A percentile compares a stretch with the other conserved stretches of the same genome.
Evolutionary conservation across 31 red algal species (phyloP).

Genomic region (Endocladia muricata): DNA sequence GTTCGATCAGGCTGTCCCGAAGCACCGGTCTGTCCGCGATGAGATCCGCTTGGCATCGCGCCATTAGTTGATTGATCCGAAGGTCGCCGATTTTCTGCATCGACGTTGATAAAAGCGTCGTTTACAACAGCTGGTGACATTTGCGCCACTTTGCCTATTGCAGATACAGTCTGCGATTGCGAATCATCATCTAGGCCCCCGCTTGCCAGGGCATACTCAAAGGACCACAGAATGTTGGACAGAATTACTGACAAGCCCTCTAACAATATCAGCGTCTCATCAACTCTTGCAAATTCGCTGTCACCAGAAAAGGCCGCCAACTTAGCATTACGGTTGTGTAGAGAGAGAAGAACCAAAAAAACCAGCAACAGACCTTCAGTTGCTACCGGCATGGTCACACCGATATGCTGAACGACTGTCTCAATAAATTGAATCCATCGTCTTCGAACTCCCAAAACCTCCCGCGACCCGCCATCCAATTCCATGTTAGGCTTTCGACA

Average conservation of each 20-base stretch:
- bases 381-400: constrained; percentile 42
- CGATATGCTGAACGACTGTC: constrained; percentile 44
- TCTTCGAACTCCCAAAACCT: constrained; percentile 65
- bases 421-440: constrained; percentile 71
- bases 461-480: constrained; percentile 48
- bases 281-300: constrained; percentile 72
- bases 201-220: constrained; percentile 58
- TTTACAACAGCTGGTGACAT: neutral
- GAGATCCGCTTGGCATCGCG: neutral
- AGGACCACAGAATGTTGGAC: constrained; percentile 60
- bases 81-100: neutral
- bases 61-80: neutral
- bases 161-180: neutral
- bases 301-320: constrained; percentile 14
- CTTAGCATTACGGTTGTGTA: constrained; percentile 14
- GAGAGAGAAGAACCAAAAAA: constrained; percentile 29
- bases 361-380: constrained; percentile 53
- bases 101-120: neutral
- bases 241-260: constrained; percentile 53
- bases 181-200: constrained; percentile 39
- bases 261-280: constrained; percentile 64
- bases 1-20: neutral
- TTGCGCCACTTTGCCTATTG: neutral
- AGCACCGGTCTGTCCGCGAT: neutral
- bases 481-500: constrained; percentile 19